phyloP scores from a whole-genome alignment of 2,329 filamentous ascomycete genomes.

The Aspergillus calidoustus region DNA sequence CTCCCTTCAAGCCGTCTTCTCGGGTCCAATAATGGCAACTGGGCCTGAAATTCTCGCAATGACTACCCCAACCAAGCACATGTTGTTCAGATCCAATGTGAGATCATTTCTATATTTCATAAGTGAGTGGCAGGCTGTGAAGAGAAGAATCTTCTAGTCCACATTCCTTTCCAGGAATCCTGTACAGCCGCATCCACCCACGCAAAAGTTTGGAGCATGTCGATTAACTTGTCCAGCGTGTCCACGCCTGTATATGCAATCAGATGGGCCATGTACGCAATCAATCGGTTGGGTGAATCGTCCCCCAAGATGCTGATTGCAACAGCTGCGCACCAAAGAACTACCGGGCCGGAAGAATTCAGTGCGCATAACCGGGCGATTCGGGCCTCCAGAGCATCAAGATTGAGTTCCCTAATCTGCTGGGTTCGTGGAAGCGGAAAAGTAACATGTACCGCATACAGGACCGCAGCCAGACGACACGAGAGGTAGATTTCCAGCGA shows the following conservation, averaged over 20 bases:
- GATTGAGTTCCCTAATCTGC: background rate
- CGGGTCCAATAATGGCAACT: too few species aligned
- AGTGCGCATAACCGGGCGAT: background rate
- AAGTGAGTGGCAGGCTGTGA: too few species aligned
- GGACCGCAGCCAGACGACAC: constrained; percentile 1
- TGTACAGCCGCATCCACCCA: constrained; percentile 6
- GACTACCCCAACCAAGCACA: too few species aligned
- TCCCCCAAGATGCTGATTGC: constrained; percentile 1
- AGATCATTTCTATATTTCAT: too few species aligned
- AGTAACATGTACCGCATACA: constrained; percentile 10
- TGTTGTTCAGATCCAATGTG: too few species aligned
- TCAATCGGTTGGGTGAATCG: background rate
- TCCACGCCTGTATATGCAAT: background rate
- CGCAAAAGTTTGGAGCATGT: background rate
- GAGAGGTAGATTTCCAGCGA: constrained; percentile 9
- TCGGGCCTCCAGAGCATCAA: background rate
- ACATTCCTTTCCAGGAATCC: background rate
- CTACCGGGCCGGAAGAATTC: background rate
- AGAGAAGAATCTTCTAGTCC: background rate
- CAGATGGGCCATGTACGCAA: background rate
- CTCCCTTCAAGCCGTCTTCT: too few species aligned
- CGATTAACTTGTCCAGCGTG: background rate
- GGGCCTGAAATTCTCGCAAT: too few species aligned
- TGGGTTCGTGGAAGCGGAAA: constrained; percentile 3
- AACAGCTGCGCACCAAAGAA: constrained; percentile 4